Evolutionary conservation across 73 alveolate genomes (phyloP).

Genomic region (Uronychia setigera): DNA sequence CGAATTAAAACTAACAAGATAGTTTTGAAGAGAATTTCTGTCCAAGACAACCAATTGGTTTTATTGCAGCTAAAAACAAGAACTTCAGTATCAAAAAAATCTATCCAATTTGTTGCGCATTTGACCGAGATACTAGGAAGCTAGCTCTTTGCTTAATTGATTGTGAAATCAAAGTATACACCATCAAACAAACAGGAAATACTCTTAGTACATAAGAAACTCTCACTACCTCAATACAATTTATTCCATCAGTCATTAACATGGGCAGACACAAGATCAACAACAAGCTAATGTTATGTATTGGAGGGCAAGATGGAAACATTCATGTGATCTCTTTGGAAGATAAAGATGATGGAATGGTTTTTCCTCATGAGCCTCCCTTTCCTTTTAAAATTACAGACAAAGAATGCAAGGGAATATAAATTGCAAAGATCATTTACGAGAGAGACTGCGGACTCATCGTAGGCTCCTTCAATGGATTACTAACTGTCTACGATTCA

Average conservation of each 20-base stretch:
- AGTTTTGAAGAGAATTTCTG: not conserved
- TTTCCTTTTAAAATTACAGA: not conserved
- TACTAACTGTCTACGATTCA: constrained; percentile 36
- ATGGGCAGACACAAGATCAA: constrained; percentile 33
- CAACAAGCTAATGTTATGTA: constrained; percentile 25
- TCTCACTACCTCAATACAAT: not conserved
- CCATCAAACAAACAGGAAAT: constrained; percentile 26
- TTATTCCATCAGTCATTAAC: constrained; percentile 23
- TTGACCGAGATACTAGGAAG: constrained; percentile 18
- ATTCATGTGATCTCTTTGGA: constrained; percentile 17
- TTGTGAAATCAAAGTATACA: constrained; percentile 38
- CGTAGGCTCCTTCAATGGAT: not conserved
- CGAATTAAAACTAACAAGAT: not conserved
- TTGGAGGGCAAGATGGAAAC: constrained; percentile 42
- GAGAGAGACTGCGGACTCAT: constrained; percentile 11
- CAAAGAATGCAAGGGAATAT: not conserved
- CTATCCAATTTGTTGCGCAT: constrained; percentile 39
- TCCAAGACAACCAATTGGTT: constrained; percentile 9
- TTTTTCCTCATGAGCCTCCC: not conserved
- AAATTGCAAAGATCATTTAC: not conserved
- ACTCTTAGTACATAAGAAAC: constrained; percentile 14
- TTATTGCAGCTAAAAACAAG: not conserved
- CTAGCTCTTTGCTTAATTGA: constrained; percentile 50
- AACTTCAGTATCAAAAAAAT: constrained; percentile 17
- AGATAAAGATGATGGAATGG: constrained; percentile 26